Conservation (phyloP, 352 stramenopile species). For the Phytophthora podocarpi region DNA sequence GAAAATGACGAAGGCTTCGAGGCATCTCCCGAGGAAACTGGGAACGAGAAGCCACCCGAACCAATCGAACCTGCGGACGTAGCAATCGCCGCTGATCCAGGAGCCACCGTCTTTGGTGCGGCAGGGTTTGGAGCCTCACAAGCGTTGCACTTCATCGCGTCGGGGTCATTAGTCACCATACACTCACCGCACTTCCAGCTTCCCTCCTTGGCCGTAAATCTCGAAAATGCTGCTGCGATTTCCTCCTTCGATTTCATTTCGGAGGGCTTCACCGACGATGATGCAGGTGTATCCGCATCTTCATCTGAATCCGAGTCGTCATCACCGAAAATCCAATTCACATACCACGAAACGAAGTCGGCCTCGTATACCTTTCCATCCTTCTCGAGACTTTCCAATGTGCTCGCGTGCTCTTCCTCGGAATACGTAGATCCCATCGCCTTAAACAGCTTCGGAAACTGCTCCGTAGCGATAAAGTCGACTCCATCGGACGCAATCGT, state of each 20-base stretch:
- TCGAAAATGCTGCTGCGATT: conserved; percentile 52
- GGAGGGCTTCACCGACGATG: conserved; percentile 10
- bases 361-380: conserved; percentile 56
- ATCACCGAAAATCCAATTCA: conserved; percentile 66
- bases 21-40: conserved; percentile 11
- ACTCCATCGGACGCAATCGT: conserved; percentile 35
- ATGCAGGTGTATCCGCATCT: conserved; percentile 22
- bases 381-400: conserved; percentile 43
- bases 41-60: conserved; percentile 46
- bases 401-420: conserved; percentile 54
- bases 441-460: conserved; percentile 69
- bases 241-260: conserved; percentile 63
- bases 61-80: conserved; percentile 42
- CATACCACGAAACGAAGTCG: conserved; percentile 69
- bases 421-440: conserved; percentile 59
- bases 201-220: conserved; percentile 54
- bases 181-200: conserved; percentile 66
- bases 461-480: conserved; percentile 38
- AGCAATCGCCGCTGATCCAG: conserved; percentile 21
- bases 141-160: conserved; percentile 46
- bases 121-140: conserved; percentile 60
- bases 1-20: conserved; percentile 44
- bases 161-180: conserved; percentile 48
- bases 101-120: conserved; percentile 33
- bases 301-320: conserved; percentile 53